Percentiles rank a stretch among this genome's conserved stretches.
These are phyloP conservation scores for Brasilioporus rufonigricans DNA, from an alignment of 768 basidiomycete species.

Conservation along the genomic window DNA sequence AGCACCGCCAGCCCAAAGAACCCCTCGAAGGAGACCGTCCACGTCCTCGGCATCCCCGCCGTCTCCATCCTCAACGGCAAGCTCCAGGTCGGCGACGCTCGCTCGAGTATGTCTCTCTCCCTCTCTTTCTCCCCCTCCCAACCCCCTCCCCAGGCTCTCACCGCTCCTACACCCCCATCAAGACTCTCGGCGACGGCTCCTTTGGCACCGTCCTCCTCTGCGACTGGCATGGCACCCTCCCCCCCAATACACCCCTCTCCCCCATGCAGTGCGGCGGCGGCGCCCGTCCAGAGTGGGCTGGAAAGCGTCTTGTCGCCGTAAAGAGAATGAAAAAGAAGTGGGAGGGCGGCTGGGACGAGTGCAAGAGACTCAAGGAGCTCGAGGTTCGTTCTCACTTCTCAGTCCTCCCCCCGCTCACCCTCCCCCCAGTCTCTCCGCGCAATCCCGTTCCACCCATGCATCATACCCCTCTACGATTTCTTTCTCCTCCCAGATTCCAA, in stretches of 20 bases:
- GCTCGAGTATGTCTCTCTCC: conserved; percentile 55
- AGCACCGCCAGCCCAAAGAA: conserved; percentile 24
- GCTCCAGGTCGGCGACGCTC: conserved; percentile 70
- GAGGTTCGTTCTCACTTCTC: conserved; percentile 56
- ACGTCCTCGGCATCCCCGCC: conserved; percentile 72
- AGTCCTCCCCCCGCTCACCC: conserved; percentile 15
- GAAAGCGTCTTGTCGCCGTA: conserved; percentile 92
- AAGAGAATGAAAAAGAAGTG: conserved; percentile 98
- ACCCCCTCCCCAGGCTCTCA: conserved; percentile 57
- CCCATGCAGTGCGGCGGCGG: conserved; percentile 96
- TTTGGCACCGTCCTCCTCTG: conserved; percentile 99
- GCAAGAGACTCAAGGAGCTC: conserved; percentile 91
- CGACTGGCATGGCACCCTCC: conserved; percentile 97
- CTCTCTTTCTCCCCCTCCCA: background rate
- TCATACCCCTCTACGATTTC: conserved; percentile 98
- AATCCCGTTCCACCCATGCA: conserved; percentile 93
- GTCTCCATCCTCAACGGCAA: conserved; percentile 67
- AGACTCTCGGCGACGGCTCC: conserved; percentile 96
- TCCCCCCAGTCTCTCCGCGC: conserved; percentile 78
- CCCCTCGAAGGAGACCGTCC: conserved; percentile 59
- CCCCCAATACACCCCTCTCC: conserved; percentile 85
- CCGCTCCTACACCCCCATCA: conserved; percentile 91
- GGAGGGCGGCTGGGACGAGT: conserved; percentile 99
- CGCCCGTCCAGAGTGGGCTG: conserved; percentile 89
- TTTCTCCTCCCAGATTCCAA: conserved; percentile 95